Evolutionary conservation across 257 asterid species (phyloP).

Genomic region (Solanum pennellii): DNA sequence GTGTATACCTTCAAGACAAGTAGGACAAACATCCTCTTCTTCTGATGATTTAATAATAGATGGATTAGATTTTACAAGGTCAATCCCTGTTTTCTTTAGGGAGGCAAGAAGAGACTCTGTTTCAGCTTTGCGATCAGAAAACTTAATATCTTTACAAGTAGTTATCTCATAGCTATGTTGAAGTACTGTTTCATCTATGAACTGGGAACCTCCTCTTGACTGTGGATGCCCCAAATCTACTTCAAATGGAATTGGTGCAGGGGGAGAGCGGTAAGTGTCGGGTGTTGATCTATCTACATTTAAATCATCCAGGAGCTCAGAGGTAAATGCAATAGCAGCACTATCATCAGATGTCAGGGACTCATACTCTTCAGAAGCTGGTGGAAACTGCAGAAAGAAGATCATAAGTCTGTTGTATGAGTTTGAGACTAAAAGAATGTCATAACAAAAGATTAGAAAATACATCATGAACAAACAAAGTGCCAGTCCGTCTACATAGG

Average conservation of each 20-base stretch:
- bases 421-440: not conserved
- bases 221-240: conserved; percentile 37
- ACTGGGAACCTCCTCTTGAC: conserved; percentile 9
- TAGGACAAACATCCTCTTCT: conserved; percentile 64
- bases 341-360: conserved; percentile 55
- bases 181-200: conserved; percentile 8
- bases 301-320: conserved; percentile 41
- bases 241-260: conserved; percentile 62
- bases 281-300: conserved; percentile 55
- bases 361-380: conserved; percentile 52
- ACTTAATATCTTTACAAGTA: conserved; percentile 16
- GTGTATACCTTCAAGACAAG: conserved; percentile 69
- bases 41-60: conserved; percentile 13
- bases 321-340: conserved; percentile 26
- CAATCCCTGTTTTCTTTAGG: conserved; percentile 26
- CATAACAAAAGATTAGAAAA: not conserved
- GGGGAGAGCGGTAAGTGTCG: conserved; percentile 54
- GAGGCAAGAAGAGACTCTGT: conserved; percentile 23
- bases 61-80: conserved; percentile 21
- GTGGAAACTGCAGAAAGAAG: conserved; percentile 44
- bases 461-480: not conserved
- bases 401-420: not conserved
- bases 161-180: conserved; percentile 17
- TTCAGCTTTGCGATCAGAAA: conserved; percentile 20
- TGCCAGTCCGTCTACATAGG: not conserved